Evolutionary conservation across 768 basidiomycete genomes (phyloP).

Genomic region (Naganishia randhawae): DNA sequence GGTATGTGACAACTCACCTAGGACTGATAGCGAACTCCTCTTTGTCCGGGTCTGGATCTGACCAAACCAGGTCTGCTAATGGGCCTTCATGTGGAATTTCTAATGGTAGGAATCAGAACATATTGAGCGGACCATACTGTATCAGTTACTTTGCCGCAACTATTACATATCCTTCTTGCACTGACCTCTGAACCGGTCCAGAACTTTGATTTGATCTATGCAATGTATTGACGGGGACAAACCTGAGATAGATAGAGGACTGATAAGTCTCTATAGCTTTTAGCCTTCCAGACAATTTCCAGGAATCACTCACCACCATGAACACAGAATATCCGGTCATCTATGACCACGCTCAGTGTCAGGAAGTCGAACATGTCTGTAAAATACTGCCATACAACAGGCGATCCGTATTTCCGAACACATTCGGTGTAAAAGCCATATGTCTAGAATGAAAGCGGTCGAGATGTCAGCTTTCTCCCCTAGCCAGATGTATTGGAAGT

Average conservation of each 20-base stretch:
- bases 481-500: neutral
- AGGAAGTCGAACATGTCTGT: constrained; percentile 99
- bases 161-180: neutral
- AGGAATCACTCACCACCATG: constrained; percentile 70
- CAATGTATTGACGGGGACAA: constrained; percentile 97
- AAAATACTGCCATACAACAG: constrained; percentile 97
- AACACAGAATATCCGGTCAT: constrained; percentile 98
- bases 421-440: constrained; percentile 99
- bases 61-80: constrained; percentile 99
- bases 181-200: constrained; percentile 92
- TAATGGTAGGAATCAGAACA: constrained; percentile 50
- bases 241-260: constrained; percentile 55
- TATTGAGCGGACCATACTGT: neutral
- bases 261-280: neutral
- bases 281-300: neutral
- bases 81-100: constrained; percentile 99
- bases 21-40: constrained; percentile 99
- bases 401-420: constrained; percentile 90
- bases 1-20: constrained; percentile 57
- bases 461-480: neutral
- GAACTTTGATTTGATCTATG: constrained; percentile 98
- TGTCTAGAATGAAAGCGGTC: constrained; percentile 59
- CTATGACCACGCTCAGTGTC: constrained; percentile 94
- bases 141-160: neutral
- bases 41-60: constrained; percentile 97